A percentile compares a stretch with the other conserved stretches of the same genome.
phyloP scores from a whole-genome alignment of 176 grass and related monocot species.

The Triticum dicoccoides region DNA sequence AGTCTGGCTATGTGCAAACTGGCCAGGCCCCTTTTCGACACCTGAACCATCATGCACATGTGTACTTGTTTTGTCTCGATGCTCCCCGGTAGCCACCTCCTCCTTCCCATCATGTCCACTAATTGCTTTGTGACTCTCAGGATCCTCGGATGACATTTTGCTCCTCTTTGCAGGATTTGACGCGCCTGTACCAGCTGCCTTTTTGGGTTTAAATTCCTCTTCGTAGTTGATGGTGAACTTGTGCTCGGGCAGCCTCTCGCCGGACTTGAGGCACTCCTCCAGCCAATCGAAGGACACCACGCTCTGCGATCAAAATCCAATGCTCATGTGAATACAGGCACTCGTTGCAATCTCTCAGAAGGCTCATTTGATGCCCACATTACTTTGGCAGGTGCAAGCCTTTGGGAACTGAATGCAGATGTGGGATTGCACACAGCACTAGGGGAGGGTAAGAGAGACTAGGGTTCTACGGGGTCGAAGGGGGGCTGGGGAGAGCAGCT shows the following conservation, averaged over 20 bases:
- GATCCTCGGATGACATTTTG: slow-evolving; percentile 27
- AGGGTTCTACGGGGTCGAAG: background rate
- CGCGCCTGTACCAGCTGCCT: background rate
- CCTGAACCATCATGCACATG: slow-evolving; percentile 9
- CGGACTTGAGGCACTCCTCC: slow-evolving; percentile 69
- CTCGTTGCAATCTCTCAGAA: background rate
- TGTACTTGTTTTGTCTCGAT: slow-evolving; percentile 1
- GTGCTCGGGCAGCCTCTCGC: slow-evolving; percentile 56
- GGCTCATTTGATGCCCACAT: background rate
- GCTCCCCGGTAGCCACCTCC: background rate
- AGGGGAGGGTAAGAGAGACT: background rate
- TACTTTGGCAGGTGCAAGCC: background rate
- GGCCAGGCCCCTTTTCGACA: slow-evolving; percentile 21
- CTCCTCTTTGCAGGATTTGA: slow-evolving; percentile 32
- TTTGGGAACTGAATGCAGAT: background rate
- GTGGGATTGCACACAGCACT: background rate
- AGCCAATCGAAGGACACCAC: slow-evolving; percentile 66
- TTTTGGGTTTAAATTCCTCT: slow-evolving; percentile 34
- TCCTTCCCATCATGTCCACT: background rate
- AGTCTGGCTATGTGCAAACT: slow-evolving; percentile 25
- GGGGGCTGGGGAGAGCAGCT: background rate
- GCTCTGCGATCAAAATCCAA: slow-evolving; percentile 34
- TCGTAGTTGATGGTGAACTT: slow-evolving; percentile 57
- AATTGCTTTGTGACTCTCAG: background rate
- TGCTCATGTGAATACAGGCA: background rate